Evolutionary conservation across 352 stramenopile species (phyloP).

Genomic region (Phytophthora pisi): DNA sequence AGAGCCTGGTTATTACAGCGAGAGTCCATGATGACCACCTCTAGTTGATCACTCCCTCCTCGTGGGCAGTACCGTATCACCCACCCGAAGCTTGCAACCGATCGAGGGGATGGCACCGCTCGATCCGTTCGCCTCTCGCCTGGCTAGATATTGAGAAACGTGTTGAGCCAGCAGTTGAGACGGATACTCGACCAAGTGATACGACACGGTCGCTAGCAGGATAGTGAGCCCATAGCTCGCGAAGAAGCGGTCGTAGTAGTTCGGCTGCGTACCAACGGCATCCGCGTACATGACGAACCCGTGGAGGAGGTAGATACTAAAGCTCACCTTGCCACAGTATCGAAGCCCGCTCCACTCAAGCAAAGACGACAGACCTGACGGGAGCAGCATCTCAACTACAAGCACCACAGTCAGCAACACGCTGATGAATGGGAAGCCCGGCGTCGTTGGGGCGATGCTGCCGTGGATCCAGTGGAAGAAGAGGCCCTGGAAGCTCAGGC

Average conservation of each 20-base stretch:
- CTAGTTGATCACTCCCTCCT: neutral
- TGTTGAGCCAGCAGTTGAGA: conserved; percentile 24
- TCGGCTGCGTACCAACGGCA: neutral
- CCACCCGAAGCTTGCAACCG: neutral
- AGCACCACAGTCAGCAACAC: conserved; percentile 34
- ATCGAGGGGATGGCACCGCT: neutral
- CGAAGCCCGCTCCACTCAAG: conserved; percentile 23
- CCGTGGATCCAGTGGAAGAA: conserved; percentile 24
- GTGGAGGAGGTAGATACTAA: conserved; percentile 50
- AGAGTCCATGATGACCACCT: too few relatives aligned
- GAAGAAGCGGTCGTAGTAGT: conserved; percentile 33
- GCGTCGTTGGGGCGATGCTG: conserved; percentile 17
- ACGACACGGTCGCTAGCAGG: conserved; percentile 40
- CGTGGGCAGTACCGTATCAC: neutral
- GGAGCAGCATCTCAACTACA: conserved; percentile 42
- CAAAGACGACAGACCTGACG: conserved; percentile 20
- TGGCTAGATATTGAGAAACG: too few relatives aligned
- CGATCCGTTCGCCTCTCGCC: neutral
- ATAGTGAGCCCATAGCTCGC: conserved; percentile 30
- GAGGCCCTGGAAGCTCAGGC: conserved; percentile 23
- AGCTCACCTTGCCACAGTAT: conserved; percentile 51
- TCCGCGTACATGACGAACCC: conserved; percentile 38
- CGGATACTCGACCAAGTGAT: conserved; percentile 46
- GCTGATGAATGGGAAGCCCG: conserved; percentile 33
- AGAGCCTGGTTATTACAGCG: too few relatives aligned